These are phyloP conservation scores for Lolium multiflorum DNA, from an alignment of 176 grass and related monocot species.

Conservation along the genomic window DNA sequence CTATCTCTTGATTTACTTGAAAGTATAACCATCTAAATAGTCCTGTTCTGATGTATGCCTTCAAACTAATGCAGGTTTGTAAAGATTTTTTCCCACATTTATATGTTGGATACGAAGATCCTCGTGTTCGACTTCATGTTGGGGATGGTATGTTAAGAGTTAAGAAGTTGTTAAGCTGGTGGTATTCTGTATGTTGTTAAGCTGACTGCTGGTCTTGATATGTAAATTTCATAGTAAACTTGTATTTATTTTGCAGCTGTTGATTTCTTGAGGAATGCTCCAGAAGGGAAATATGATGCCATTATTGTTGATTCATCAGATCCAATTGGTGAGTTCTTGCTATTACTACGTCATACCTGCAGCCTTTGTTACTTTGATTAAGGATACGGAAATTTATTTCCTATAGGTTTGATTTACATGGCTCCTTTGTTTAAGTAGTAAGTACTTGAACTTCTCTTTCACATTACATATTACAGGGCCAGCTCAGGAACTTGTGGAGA, in stretches of 20 bases:
- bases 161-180: slow-evolving; percentile 11
- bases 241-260: slow-evolving; percentile 72
- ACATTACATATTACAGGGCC: slow-evolving; percentile 57
- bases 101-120: slow-evolving; percentile 79
- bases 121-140: slow-evolving; percentile 86
- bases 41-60: neutral
- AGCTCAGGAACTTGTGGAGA: slow-evolving; percentile 88
- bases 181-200: neutral
- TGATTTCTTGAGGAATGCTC: slow-evolving; percentile 67
- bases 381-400: slow-evolving; percentile 5
- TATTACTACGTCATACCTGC: neutral
- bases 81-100: slow-evolving; percentile 84
- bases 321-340: slow-evolving; percentile 72
- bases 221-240: slow-evolving; percentile 15
- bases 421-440: slow-evolving; percentile 1
- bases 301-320: slow-evolving; percentile 97
- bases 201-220: neutral
- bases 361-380: neutral
- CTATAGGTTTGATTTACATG: neutral
- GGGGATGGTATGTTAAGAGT: slow-evolving; percentile 74
- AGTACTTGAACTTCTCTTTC: slow-evolving; percentile 13
- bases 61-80: slow-evolving; percentile 62
- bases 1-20: neutral
- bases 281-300: slow-evolving; percentile 91
- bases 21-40: neutral